Conservation (phyloP, 345 rosid genomes). For the Eucalyptus camaldulensis region DNA sequence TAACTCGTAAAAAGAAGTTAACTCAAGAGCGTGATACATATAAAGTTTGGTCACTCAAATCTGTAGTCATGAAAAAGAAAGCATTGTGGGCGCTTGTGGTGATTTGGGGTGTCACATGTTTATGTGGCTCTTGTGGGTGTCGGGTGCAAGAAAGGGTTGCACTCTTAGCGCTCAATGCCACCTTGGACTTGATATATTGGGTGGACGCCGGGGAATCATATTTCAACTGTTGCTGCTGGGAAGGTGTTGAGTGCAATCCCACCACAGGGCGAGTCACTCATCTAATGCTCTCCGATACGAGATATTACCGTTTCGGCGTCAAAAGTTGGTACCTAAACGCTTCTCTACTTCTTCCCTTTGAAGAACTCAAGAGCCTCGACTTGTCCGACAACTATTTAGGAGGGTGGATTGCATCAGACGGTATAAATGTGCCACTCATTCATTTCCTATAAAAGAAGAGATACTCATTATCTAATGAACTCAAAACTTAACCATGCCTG, state of each 20-base stretch:
- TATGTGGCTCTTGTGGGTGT: neutral
- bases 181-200: fast-evolving
- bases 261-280: neutral
- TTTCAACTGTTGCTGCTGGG: neutral
- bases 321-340: neutral
- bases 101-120: neutral
- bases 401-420: neutral
- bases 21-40: no score
- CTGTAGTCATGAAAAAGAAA: no score
- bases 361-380: neutral
- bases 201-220: fast-evolving
- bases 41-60: no score
- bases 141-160: neutral
- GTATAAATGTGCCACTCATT: fast-evolving
- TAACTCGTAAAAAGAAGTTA: no score
- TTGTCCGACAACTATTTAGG: fast-evolving
- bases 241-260: neutral
- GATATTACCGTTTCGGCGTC: fast-evolving
- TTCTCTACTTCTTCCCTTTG: neutral
- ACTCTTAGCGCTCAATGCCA: neutral
- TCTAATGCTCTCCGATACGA: fast-evolving
- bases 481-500: neutral
- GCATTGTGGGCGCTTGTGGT: neutral
- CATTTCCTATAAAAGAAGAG: neutral
- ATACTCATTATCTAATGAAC: neutral